Base-by-base conservation (phyloP, 192 early-diverging fungal species). In the Kickxella alabastrina region DNA sequence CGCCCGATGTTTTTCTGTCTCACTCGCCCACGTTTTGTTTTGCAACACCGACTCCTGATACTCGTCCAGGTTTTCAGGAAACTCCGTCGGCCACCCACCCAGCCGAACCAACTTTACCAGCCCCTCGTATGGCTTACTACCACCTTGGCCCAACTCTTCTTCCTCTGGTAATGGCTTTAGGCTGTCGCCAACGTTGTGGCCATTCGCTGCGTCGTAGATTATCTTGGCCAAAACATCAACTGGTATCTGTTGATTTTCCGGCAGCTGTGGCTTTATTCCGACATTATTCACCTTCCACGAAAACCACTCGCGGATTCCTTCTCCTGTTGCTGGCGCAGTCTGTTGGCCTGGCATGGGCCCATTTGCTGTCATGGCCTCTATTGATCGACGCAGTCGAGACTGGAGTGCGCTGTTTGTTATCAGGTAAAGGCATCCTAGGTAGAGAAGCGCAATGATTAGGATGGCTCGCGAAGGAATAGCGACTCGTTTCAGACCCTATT, bases 1-100 rank as follows among this genome's bases (percentile, higher is more conserved):
- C 2, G 54, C 57, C n/a, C 26, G 13, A 27, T 75, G 72, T 41
- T 61, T 60, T 1, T 52, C 61, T 3, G 8, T 10, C 0, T 40
- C 44, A 25, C 22, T 65, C 15, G 23, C 8, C 71, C 71, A 75
- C 1, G 23, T 10, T 4, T 26, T 37, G 1, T 21, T 23, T 23
- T 24, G 13, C 52, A 68, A 23, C 8, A 75, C 53, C 6, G 34
- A 15, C 13, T 42, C 17, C 4, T 66, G 72, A 46, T 75, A 68
- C 24, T 34, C 38, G 10, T 49, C 39, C 34, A 75, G 45, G 54
- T 62, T 24, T 0, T 52, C 43, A 0, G 72, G 72, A 29, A 75
- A 75, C 27, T 57, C 51, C 0, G 54, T 54, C n/a, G 56, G 72
- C 72, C 72, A 75, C 1, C 72, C 72, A 0, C 26, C 39, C 8